phyloP scores from a whole-genome alignment of 306 rosid genomes.

The barrel medic (Medicago truncatula) region MtrunA17r5.0-ANR NC_053046.1:14740501-14741000 shows the following conservation, averaged over 20 bases:
- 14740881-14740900: too few relatives aligned
- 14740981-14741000: too few relatives aligned
- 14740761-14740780: constrained; percentile 5
- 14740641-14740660: constrained; percentile 11
- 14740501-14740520: constrained; percentile 67
- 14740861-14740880: too few relatives aligned
- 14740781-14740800: neutral
- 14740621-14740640: constrained; percentile 8
- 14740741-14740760: constrained; percentile 20
- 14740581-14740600: constrained; percentile 78
- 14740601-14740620: constrained; percentile 46
- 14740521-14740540: constrained; percentile 63
- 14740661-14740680: constrained; percentile 14
- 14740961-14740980: too few relatives aligned
- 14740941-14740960: too few relatives aligned
- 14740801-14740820: neutral
- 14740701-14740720: constrained; percentile 19
- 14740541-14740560: constrained; percentile 93
- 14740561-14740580: constrained; percentile 70
- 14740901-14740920: too few relatives aligned
- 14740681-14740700: neutral
- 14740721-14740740: constrained; percentile 35
- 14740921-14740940: too few relatives aligned
- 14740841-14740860: too few relatives aligned
- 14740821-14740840: neutral